These are phyloP conservation scores for Pistacia vera DNA, from an alignment of 345 rosid species.

Conservation along the genomic window DNA sequence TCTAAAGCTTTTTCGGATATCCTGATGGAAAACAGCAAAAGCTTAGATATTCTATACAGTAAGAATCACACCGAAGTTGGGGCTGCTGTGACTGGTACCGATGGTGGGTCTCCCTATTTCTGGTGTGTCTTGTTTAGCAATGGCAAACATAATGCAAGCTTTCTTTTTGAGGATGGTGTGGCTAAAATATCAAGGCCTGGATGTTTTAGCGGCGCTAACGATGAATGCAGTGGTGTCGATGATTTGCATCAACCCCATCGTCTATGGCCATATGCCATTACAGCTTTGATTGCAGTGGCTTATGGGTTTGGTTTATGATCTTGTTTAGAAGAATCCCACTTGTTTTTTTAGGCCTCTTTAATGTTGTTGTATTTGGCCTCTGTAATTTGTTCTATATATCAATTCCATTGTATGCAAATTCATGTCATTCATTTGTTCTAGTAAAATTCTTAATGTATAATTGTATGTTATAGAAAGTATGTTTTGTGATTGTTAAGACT, in stretches of 20 bases:
- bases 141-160: constrained; percentile 60
- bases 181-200: constrained; percentile 59
- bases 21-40: constrained; percentile 50
- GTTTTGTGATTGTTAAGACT: no score
- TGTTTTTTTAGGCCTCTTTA: constrained; percentile 18
- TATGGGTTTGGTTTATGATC: constrained; percentile 38
- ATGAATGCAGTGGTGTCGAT: constrained; percentile 50
- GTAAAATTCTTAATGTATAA: not conserved
- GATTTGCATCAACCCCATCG: constrained; percentile 21
- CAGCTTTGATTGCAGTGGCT: constrained; percentile 30
- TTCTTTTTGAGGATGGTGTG: constrained; percentile 50
- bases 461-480: not conserved
- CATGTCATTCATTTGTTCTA: not conserved
- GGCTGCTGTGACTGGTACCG: constrained; percentile 59
- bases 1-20: constrained; percentile 59
- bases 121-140: constrained; percentile 81
- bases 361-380: not conserved
- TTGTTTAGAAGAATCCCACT: constrained; percentile 1
- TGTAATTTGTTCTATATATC: constrained; percentile 9
- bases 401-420: not conserved
- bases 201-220: constrained; percentile 78
- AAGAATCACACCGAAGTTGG: constrained; percentile 78
- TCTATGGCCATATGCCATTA: constrained; percentile 26
- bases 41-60: constrained; percentile 50
- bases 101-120: constrained; percentile 71